Conservation (phyloP, 2,329 filamentous ascomycete species). For the Fusarium phyllophilum region DNA sequence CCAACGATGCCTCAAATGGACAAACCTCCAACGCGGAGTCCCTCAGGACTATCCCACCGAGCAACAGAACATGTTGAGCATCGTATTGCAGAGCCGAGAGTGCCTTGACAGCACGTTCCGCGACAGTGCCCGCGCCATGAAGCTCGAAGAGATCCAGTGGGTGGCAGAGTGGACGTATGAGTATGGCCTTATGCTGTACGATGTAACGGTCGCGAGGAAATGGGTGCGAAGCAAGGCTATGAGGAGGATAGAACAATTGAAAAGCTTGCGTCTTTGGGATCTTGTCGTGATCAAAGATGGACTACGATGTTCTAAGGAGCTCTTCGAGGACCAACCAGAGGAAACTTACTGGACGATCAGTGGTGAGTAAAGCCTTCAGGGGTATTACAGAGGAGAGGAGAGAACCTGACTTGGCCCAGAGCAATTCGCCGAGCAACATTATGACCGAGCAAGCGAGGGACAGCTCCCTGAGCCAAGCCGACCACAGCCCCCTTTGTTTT, state of each 20-base stretch:
- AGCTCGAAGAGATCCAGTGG: constrained; percentile 43
- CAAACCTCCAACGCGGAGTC: neutral
- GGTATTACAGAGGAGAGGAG: neutral
- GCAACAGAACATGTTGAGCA: neutral
- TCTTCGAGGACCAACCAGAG: constrained; percentile 21
- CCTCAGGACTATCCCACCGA: neutral
- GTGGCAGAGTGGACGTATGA: constrained; percentile 43
- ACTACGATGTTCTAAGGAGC: constrained; percentile 17
- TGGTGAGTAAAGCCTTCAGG: neutral
- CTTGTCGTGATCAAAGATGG: constrained; percentile 38
- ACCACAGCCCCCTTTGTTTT: constrained; percentile 21
- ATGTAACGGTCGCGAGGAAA: constrained; percentile 12
- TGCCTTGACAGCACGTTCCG: constrained; percentile 7
- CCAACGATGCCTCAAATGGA: constrained; percentile 16
- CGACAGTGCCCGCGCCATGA: neutral
- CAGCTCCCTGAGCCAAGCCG: neutral
- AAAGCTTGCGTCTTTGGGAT: constrained; percentile 34
- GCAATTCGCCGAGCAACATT: neutral
- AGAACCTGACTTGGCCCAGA: constrained; percentile 8
- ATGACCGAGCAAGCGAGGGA: neutral
- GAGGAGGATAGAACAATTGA: constrained; percentile 26
- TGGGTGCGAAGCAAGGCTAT: constrained; percentile 2
- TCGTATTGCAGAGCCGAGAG: neutral
- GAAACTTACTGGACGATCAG: constrained; percentile 19
- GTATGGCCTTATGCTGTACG: constrained; percentile 40